Evolutionary conservation across 257 asterid species (phyloP).

Genomic region (Gardenia jasminoides): DNA sequence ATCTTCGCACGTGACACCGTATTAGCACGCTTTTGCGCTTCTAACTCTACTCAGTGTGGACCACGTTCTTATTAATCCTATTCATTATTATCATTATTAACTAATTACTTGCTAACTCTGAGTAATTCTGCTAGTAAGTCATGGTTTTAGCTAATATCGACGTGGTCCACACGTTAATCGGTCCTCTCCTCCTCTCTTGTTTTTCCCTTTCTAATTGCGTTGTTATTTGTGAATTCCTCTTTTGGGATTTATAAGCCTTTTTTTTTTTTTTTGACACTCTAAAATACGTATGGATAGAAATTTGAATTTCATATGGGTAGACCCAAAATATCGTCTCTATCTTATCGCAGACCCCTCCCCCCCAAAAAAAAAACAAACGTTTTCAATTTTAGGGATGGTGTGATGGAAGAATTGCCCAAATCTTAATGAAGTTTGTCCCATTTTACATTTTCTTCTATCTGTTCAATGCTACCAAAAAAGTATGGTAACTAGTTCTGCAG

Average conservation of each 20-base stretch:
- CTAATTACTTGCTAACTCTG: not conserved
- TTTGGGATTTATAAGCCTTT: not conserved
- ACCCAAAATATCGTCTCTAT: not conserved
- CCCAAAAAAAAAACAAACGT: no score
- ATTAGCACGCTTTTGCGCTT: conserved; percentile 7
- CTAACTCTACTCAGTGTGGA: conserved; percentile 7
- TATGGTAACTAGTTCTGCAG: no score
- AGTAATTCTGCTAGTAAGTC: not conserved
- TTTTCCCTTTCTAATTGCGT: not conserved
- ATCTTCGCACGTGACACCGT: conserved; percentile 19
- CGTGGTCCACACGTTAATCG: not conserved
- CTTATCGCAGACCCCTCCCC: not conserved
- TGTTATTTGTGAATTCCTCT: not conserved
- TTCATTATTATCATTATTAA: no score
- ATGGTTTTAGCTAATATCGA: not conserved
- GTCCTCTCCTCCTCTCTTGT: not conserved
- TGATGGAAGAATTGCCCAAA: not conserved
- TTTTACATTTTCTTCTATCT: not conserved
- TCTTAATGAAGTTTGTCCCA: not conserved
- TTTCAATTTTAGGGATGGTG: not conserved
- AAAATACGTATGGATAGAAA: not conserved
- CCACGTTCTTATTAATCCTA: not conserved
- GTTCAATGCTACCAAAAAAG: no score
- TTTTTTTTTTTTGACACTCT: not conserved
- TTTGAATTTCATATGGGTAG: not conserved